A percentile compares a stretch with the other conserved stretches of the same genome.
These are phyloP conservation scores for Sporisorium graminicola DNA, from an alignment of 1,284 basidiomycete species.

Conservation along the genomic window DNA sequence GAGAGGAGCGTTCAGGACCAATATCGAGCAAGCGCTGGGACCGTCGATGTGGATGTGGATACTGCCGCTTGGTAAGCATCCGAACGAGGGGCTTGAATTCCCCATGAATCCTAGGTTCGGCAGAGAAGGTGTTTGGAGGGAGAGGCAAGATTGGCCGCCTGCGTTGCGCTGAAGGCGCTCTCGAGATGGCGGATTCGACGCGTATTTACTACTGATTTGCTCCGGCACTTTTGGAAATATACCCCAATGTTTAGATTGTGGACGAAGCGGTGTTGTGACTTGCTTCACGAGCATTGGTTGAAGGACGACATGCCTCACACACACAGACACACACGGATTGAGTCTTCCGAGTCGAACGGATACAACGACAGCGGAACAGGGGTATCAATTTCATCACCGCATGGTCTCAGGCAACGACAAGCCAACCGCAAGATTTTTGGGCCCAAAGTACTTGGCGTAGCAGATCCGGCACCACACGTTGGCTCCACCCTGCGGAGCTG, in stretches of 20 bases:
- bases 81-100: slow-evolving; percentile 36
- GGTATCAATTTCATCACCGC: slow-evolving; percentile 10
- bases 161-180: slow-evolving; percentile 12
- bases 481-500: slow-evolving; percentile 23
- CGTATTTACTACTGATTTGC: too few relatives aligned
- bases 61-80: slow-evolving; percentile 27
- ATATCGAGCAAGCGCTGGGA: slow-evolving; percentile 30
- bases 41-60: slow-evolving; percentile 15
- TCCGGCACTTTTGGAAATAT: neutral
- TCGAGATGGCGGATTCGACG: neutral
- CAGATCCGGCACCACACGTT: slow-evolving; percentile 67
- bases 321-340: neutral
- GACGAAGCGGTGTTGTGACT: neutral
- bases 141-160: slow-evolving; percentile 33
- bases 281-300: neutral
- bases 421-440: slow-evolving; percentile 48
- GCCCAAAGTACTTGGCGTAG: slow-evolving; percentile 64
- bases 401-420: slow-evolving; percentile 48
- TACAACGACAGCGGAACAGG: neutral
- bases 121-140: slow-evolving; percentile 23
- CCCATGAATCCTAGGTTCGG: slow-evolving; percentile 50
- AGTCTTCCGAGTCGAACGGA: neutral
- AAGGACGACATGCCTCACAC: neutral
- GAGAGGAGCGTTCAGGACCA: slow-evolving; percentile 22
- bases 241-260: neutral